phyloP scores from a whole-genome alignment of 164 flowering plant species.

The Sedum album region DNA sequence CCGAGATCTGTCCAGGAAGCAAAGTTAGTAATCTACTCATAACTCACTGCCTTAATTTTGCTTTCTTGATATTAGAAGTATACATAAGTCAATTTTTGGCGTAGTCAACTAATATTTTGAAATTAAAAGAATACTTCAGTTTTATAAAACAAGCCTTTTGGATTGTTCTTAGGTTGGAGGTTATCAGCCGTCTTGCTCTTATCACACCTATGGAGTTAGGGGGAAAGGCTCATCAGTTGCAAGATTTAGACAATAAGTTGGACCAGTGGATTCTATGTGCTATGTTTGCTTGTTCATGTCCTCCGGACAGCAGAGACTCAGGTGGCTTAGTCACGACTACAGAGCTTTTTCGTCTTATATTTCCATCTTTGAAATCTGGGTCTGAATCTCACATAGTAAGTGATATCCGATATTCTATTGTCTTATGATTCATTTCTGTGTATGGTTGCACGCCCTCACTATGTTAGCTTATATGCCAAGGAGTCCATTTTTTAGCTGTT shows the following conservation, averaged over 20 bases:
- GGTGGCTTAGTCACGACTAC: conserved; percentile 50
- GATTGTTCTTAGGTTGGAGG: conserved; percentile 56
- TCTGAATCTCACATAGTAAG: conserved; percentile 83
- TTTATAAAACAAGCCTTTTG: background rate
- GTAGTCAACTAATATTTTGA: too few species aligned
- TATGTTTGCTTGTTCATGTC: conserved; percentile 92
- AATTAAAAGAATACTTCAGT: too few species aligned
- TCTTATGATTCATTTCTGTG: background rate
- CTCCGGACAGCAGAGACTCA: conserved; percentile 62
- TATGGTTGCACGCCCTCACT: background rate
- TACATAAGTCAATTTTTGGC: background rate
- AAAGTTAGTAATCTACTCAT: conserved; percentile 42
- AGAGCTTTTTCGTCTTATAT: conserved; percentile 77
- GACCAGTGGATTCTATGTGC: conserved; percentile 99
- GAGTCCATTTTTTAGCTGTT: background rate
- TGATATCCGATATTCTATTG: background rate
- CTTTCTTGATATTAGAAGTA: conserved; percentile 4
- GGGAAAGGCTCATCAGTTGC: conserved; percentile 86
- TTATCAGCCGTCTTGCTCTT: conserved; percentile 74
- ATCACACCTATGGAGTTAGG: conserved; percentile 91
- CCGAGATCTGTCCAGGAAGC: conserved; percentile 89
- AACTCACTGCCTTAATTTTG: background rate
- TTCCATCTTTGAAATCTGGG: conserved; percentile 91
- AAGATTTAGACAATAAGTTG: conserved; percentile 82
- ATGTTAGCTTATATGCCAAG: background rate